These are phyloP conservation scores for Boletus vinaceobasis DNA, from an alignment of 768 basidiomycete species.

Conservation along the genomic window DNA sequence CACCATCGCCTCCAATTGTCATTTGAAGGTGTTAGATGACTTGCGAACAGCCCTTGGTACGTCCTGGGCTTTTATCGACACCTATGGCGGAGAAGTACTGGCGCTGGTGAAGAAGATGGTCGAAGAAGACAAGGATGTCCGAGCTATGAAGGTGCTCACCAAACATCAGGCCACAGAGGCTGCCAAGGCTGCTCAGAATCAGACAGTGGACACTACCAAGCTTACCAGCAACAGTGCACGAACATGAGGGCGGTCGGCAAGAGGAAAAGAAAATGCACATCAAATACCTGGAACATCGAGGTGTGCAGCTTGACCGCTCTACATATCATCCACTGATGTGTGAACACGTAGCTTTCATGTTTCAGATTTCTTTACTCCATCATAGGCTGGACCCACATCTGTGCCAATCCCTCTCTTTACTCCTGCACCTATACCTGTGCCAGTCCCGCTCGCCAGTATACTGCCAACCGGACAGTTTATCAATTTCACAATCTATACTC, in stretches of 20 bases:
- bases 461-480: not conserved
- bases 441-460: too few species aligned
- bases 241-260: not conserved
- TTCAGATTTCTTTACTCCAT: not conserved
- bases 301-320: not conserved
- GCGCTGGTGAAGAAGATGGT: not conserved
- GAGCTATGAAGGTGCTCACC: not conserved
- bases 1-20: not conserved
- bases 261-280: not conserved
- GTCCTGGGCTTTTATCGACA: not conserved
- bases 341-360: not conserved
- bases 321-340: not conserved
- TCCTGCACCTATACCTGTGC: too few species aligned
- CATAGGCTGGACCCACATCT: not conserved
- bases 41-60: not conserved
- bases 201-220: not conserved
- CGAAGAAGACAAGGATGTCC: not conserved
- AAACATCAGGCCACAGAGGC: not conserved
- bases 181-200: not conserved
- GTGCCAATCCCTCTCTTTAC: too few species aligned
- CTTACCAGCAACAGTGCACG: rapidly evolving
- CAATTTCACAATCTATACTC: not conserved
- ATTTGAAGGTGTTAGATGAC: not conserved
- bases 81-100: not conserved
- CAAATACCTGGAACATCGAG: not conserved